Conservation (phyloP, 495 filamentous ascomycete genomes). For the Oidiodendron maius region DNA sequence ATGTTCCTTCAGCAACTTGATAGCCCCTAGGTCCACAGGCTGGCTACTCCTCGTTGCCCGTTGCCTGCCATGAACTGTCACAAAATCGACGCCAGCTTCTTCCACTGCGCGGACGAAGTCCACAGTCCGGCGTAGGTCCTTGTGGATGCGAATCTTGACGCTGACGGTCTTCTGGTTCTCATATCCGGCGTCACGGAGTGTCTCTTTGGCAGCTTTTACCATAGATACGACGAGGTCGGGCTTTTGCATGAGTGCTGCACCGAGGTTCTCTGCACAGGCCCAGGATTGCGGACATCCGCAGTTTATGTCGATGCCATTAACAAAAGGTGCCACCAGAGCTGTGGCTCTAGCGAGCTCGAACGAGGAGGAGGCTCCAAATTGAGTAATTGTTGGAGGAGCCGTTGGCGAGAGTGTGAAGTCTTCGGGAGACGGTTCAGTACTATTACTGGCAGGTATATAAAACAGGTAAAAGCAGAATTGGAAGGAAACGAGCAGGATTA, state of each 20-base stretch:
- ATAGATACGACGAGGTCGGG: slow-evolving; percentile 54
- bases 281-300: slow-evolving; percentile 67
- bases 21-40: slow-evolving; percentile 52
- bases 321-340: slow-evolving; percentile 50
- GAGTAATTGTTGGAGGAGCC: slow-evolving; percentile 50
- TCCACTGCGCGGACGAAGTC: slow-evolving; percentile 34
- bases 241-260: slow-evolving; percentile 56
- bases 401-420: slow-evolving; percentile 33
- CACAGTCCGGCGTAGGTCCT: slow-evolving; percentile 45
- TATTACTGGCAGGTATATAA: no score
- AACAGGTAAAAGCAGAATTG: no score
- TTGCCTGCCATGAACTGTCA: slow-evolving; percentile 59
- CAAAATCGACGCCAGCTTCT: slow-evolving; percentile 43
- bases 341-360: slow-evolving; percentile 54
- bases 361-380: slow-evolving; percentile 53
- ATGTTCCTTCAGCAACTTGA: slow-evolving; percentile 44
- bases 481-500: no score
- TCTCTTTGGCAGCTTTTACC: slow-evolving; percentile 37
- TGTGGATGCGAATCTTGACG: slow-evolving; percentile 62
- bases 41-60: slow-evolving; percentile 46
- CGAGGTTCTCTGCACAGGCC: slow-evolving; percentile 57
- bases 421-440: no score
- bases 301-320: slow-evolving; percentile 60
- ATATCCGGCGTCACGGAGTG: slow-evolving; percentile 4
- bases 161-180: slow-evolving; percentile 40